Base-by-base conservation (phyloP, 805 yeast species). In the Candida orba region DNA sequence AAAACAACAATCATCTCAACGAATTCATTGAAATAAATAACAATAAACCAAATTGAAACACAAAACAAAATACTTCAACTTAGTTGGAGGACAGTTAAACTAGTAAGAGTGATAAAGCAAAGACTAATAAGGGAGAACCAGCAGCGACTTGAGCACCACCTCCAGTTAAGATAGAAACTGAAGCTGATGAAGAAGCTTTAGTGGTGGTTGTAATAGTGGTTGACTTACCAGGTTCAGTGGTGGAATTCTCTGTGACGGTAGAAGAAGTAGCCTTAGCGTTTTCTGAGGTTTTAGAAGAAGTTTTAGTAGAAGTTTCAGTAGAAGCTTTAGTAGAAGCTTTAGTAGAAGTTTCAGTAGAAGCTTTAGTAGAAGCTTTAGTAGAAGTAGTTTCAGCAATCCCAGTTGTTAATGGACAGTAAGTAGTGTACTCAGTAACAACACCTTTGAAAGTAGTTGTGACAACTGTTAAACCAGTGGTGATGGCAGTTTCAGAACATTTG, bases 381-480 rank as follows among this genome's bases (percentile, higher is more conserved):
- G 18, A 31, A 6, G 14, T n/a, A 4, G 8, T n/a, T 7, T 31
- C 33, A 31, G 17, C 7, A 17, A 15, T 30, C 14, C 14, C 32
- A 14, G 32, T 30, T 14, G 32, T 30, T 30, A 33, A 18, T 37
- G 52, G 50, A 30, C 48, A 49, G 33, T 46, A 44, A 31, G 34
- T 15, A 10, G 34, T 31, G 18, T 31, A 31, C 13, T 15, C 15
- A 17, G 33, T 36, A n/a, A 27, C 24, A 27, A 27, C 18, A 10
- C 33, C 46, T 22, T 30, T 40, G 15, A 34, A 15, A 4, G 46
- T 43, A 15, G 42, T 23, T 2, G 51, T 43, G 7, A 46, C 50
- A 41, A 48, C 49, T 8, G 62, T 45, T 36, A 52, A 52, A 41
- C 58, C 60, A 25, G 62, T 58, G 27, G 62, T 57, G 31, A 51